phyloP scores from a whole-genome alignment of 1,284 basidiomycete species.

The Moniliophthora roreri region DNA sequence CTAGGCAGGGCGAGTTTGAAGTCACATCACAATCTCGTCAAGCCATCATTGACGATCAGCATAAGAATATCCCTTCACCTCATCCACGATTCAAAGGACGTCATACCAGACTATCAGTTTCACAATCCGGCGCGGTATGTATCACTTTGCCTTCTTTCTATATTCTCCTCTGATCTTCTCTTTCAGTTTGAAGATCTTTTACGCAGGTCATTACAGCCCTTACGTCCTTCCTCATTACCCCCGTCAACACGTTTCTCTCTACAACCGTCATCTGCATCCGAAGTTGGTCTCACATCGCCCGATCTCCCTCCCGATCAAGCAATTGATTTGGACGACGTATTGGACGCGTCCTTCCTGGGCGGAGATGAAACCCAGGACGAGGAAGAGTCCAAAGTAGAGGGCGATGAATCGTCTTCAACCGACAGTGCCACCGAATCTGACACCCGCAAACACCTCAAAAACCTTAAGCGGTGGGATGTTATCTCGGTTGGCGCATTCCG shows the following conservation, averaged over 20 bases:
- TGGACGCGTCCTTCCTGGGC: conserved; percentile 70
- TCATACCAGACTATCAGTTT: not conserved
- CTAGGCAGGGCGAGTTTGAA: conserved; percentile 59
- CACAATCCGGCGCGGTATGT: conserved; percentile 11
- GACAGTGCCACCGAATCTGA: conserved; percentile 16
- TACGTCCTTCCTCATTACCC: conserved; percentile 16
- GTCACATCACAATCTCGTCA: conserved; percentile 35
- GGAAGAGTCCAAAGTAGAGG: conserved; percentile 16
- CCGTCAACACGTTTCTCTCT: conserved; percentile 18
- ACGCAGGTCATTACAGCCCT: conserved; percentile 8
- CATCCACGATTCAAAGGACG: conserved; percentile 47
- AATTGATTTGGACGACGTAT: conserved; percentile 73
- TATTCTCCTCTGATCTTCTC: not conserved
- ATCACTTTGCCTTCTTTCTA: not conserved
- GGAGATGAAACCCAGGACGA: conserved; percentile 26
- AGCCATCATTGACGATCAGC: conserved; percentile 59
- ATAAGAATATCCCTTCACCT: conserved; percentile 61
- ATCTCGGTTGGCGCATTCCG: conserved; percentile 75
- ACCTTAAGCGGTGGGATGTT: conserved; percentile 68
- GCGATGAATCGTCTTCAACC: conserved; percentile 8
- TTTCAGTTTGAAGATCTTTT: conserved; percentile 7
- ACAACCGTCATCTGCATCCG: conserved; percentile 23
- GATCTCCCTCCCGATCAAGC: conserved; percentile 46
- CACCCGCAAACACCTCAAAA: conserved; percentile 34
- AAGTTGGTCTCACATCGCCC: conserved; percentile 32